Evolutionary conservation across 305 asterid genomes (phyloP).

Genomic region (Solanum hybrid): DNA sequence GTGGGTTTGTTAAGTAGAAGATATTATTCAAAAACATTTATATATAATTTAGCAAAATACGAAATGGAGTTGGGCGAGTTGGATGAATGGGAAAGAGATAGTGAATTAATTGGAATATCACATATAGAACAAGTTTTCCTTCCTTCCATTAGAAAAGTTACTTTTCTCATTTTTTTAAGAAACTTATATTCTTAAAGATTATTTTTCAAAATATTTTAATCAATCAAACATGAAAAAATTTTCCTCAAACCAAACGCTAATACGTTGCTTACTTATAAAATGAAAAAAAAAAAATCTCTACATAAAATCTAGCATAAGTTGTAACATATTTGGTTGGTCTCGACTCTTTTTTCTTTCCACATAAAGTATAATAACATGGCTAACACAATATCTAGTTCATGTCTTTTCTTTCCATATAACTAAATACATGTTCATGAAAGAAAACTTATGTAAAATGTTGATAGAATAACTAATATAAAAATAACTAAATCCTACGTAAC

Average conservation of each 20-base stretch:
- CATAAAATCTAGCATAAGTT: neutral
- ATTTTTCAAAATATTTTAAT: neutral
- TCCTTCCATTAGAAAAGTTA: too few species aligned
- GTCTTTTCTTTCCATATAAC: neutral
- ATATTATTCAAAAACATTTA: neutral
- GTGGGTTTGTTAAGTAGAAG: neutral
- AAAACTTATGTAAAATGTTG: neutral
- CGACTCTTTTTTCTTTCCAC: neutral
- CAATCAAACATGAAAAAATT: neutral
- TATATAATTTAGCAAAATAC: neutral
- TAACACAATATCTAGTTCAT: neutral
- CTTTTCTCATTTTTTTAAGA: too few species aligned
- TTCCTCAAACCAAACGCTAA: neutral
- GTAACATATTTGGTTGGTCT: neutral
- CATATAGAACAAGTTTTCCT: neutral
- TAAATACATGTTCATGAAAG: neutral
- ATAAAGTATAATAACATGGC: neutral
- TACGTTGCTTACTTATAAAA: neutral
- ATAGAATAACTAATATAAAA: neutral
- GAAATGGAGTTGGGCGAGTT: neutral
- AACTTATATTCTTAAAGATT: too few species aligned
- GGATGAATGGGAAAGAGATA: neutral
- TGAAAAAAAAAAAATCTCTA: neutral
- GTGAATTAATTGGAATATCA: neutral
- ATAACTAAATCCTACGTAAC: neutral